These are phyloP conservation scores for Pharus latifolius DNA, from an alignment of 176 grass and related monocot species.

Conservation along the genomic window DNA sequence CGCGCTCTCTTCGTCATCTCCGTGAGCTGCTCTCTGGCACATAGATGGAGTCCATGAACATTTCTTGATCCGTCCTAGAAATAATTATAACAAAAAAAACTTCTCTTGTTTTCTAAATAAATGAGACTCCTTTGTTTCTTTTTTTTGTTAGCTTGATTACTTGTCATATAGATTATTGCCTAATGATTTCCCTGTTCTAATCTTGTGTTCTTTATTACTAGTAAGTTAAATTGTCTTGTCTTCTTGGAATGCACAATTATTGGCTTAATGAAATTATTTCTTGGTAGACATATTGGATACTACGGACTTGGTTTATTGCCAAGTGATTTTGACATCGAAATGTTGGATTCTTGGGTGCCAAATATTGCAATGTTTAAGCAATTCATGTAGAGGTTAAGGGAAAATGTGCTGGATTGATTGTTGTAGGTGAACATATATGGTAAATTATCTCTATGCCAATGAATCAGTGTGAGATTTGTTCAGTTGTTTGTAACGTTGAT, in stretches of 20 bases:
- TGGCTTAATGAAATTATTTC: too few relatives aligned
- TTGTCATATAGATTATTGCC: not conserved
- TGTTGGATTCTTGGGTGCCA: not conserved
- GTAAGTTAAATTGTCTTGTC: not conserved
- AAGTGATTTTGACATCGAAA: not conserved
- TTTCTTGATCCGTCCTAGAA: not conserved
- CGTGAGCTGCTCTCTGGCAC: constrained; percentile 19
- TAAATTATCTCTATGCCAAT: not conserved
- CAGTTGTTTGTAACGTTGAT: not conserved
- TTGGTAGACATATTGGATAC: not conserved
- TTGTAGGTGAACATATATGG: not conserved
- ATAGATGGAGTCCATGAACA: too few relatives aligned
- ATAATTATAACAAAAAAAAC: not conserved
- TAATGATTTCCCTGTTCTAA: not conserved
- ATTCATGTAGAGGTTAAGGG: not conserved
- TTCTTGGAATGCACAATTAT: too few relatives aligned
- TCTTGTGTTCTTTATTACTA: not conserved
- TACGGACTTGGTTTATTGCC: not conserved
- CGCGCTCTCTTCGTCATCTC: constrained; percentile 90
- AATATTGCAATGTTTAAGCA: not conserved
- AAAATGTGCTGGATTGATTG: not conserved
- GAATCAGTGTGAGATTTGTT: not conserved
- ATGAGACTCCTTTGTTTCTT: not conserved
- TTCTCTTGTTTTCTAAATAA: not conserved
- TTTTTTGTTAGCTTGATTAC: not conserved